Evolutionary conservation across 164 flowering plant species (phyloP), one percentile per base, ranked within the genome.

Genomic region (Macadamia integrifolia): DNA sequence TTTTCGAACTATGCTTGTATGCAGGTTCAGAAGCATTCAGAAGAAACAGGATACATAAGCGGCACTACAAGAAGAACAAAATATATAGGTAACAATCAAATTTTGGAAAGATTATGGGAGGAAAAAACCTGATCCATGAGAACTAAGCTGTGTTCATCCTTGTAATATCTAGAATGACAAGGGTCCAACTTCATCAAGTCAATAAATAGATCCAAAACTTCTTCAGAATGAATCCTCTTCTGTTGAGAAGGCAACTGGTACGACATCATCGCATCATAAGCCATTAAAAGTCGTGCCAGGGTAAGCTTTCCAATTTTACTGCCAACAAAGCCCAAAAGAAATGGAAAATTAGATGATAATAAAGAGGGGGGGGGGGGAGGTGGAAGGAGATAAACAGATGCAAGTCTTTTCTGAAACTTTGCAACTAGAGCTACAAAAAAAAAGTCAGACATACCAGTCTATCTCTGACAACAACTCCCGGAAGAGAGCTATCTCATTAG

Each of bases 251-350:
- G 59, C 65, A 66, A 48, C 32, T 56, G 64, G 55, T 71, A 66
- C 57, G 78, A 68, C 64, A 77, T 50, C 71, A 89, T 68, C 15
- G 73, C 76, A 74, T 88, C 87, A 67, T 74, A 79, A 67, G 89
- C 91, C 72, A 73, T 79, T 80, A 91, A 75, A 62, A 93, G 66
- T 76, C 97, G 87, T 30, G 94, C 96, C 60, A 93, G 89, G 69
- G 94, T 88, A 71, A 91, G 94, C 86, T 85, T 93, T 65, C 90
- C 92, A 71, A 93, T 89, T 87, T 93, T 93, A 76, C 97, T 93
- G 64, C 78, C 79, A 58, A 23, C 23, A 35, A 28, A 60, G 5
- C 40, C 40, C 40, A 35, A 66, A 69, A 23, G 23, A 0, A 46
- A 68, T 29, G 43, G 53, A 32, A 44, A 46, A 35, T 35, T 35